Conservation (phyloP, 345 rosid species). For the Fremontodendron californicum region DNA sequence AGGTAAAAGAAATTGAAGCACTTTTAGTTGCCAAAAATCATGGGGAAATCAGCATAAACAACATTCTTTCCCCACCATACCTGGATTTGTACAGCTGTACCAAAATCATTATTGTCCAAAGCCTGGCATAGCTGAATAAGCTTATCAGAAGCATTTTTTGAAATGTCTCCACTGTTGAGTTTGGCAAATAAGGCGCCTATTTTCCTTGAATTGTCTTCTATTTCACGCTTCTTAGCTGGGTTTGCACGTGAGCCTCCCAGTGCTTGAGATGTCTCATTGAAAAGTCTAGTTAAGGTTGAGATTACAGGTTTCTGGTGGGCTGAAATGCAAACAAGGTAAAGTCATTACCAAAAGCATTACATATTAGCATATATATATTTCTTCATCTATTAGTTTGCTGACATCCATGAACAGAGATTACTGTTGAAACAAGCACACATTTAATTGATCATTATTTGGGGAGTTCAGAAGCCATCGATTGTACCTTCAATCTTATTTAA, state of each 20-base stretch:
- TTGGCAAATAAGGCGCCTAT: slow-evolving; percentile 90
- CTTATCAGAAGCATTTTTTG: slow-evolving; percentile 88
- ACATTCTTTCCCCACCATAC: slow-evolving; percentile 28
- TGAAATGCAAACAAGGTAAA: slow-evolving; percentile 26
- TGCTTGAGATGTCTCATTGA: slow-evolving; percentile 92
- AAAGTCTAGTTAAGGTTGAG: slow-evolving; percentile 81
- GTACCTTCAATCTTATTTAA: neutral
- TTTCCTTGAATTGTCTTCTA: slow-evolving; percentile 91
- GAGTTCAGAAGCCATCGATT: neutral
- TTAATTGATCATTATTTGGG: neutral
- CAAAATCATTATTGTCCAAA: slow-evolving; percentile 72
- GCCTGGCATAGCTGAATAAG: slow-evolving; percentile 90
- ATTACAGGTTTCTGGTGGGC: slow-evolving; percentile 78
- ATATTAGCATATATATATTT: neutral
- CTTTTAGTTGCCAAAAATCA: neutral
- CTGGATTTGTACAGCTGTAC: slow-evolving; percentile 91
- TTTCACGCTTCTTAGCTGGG: slow-evolving; percentile 86
- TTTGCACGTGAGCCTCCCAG: slow-evolving; percentile 93
- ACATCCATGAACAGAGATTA: neutral
- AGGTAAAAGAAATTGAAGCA: neutral
- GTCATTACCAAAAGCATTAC: neutral
- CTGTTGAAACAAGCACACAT: neutral
- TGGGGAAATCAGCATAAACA: neutral
- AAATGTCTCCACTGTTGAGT: slow-evolving; percentile 90
- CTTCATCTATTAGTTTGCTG: neutral